Evolutionary conservation across 768 basidiomycete genomes (phyloP), one percentile per base, ranked within the genome.

Genomic region (Suillus hirtellus): DNA sequence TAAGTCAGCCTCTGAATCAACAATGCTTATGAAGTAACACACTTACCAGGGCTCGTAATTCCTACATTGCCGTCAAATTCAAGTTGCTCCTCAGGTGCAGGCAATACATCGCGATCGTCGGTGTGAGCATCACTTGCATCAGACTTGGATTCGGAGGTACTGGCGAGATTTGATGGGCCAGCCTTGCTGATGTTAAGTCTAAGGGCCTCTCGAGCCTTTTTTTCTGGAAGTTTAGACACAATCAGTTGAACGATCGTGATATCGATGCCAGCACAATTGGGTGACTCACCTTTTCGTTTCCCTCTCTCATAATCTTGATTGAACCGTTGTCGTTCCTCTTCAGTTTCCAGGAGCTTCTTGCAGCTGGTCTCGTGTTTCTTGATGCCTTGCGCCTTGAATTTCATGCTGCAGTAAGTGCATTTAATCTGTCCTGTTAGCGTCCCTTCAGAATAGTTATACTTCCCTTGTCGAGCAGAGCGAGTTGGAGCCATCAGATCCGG

Each of bases 41-140:
- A 6, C 53, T 54, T 54, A 54, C 53, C 52, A 6, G 52, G 52
- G 34, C 52, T 54, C 1, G 53, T 54, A n/a, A 54, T 54, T n/a
- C 35, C 12, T 1, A 3, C 10, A n/a, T 53, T 53, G 21, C 47
- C 5, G 0, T 53, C 11, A 2, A 2, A 14, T 7, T 54, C 53
- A 49, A 49, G 47, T 49, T 24, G 47, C 35, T 15, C 35, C n/a
- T 54, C 53, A 21, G 35, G 35, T 1, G 2, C 35, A 54, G 53
- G 53, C 35, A 54, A 37, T 37, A 2, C 12, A 7, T 54, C 19
- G 43, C 2, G 38, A 3, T 40, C 38, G 4, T 52, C 50, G n/a
- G n/a, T n/a, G n/a, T n/a, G n/a, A 19, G 10, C 3, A 14, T 24
- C 24, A 49, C 53, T 21, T 5, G 12, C 35, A 37, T n/a, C 19